phyloP scores from a whole-genome alignment of 2,329 filamentous ascomycete genomes.

The Tolypocladium pustulatum region DNA sequence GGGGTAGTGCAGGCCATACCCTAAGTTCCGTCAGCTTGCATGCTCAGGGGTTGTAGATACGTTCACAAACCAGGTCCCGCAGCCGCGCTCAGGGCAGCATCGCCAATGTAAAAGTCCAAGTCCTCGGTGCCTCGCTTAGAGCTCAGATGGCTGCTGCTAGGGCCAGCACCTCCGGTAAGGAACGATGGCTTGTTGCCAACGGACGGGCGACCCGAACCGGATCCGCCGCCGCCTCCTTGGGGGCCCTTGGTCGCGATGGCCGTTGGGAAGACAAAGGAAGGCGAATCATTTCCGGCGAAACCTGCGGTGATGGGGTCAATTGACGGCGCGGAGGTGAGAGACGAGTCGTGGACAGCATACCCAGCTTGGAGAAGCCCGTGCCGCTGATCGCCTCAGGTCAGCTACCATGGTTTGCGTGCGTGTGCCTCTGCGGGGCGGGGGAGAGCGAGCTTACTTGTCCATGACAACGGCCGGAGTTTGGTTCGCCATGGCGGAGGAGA shows the following conservation, averaged over 20 bases:
- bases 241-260: conserved; percentile 92
- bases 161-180: conserved; percentile 79
- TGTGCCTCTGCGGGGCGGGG: conserved; percentile 15
- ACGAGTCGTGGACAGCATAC: conserved; percentile 38
- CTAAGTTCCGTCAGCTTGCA: conserved; percentile 27
- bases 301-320: conserved; percentile 40
- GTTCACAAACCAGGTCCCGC: conserved; percentile 61
- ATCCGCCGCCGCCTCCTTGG: conserved; percentile 57
- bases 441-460: conserved; percentile 81
- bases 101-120: conserved; percentile 96
- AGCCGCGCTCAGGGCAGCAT: conserved; percentile 80
- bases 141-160: conserved; percentile 64
- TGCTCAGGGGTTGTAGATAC: conserved; percentile 9
- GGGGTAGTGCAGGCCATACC: conserved; percentile 94
- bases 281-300: conserved; percentile 98
- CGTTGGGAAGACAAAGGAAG: conserved; percentile 97
- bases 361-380: conserved; percentile 98
- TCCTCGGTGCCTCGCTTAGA: conserved; percentile 95
- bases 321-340: conserved; percentile 1
- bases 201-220: conserved; percentile 78
- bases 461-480: conserved; percentile 99
- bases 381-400: conserved; percentile 53
- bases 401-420: conserved; percentile 12
- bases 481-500: conserved; percentile 61
- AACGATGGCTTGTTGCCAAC: conserved; percentile 94